Conservation (phyloP, 1,284 basidiomycete species). For the Ceratobasidium sp. region DNA sequence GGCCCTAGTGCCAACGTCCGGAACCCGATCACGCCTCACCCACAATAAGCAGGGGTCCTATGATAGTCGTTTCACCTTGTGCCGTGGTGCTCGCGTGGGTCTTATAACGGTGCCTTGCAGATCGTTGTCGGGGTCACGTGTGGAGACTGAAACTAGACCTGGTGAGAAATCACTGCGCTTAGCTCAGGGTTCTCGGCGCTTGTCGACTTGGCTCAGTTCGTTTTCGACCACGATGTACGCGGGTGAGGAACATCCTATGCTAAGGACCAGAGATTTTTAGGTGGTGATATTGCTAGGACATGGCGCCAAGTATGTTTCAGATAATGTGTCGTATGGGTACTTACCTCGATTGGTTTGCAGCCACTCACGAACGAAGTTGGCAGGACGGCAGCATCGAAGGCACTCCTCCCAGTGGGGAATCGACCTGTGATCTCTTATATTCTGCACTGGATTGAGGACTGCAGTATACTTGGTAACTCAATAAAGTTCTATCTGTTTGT, state of each 20-base stretch:
- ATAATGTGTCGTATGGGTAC: slow-evolving; percentile 29
- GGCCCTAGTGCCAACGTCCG: too few species aligned
- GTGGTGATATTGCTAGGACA: slow-evolving; percentile 87
- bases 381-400: slow-evolving; percentile 82
- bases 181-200: not conserved
- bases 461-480: slow-evolving; percentile 79
- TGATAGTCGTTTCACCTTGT: not conserved
- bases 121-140: not conserved
- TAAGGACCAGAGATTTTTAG: slow-evolving; percentile 69
- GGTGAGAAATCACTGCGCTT: not conserved
- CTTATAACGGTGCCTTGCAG: slow-evolving; percentile 17
- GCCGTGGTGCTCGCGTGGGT: not conserved
- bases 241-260: slow-evolving; percentile 20
- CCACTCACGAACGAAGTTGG: slow-evolving; percentile 76
- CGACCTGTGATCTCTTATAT: slow-evolving; percentile 87
- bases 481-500: slow-evolving; percentile 41
- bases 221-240: slow-evolving; percentile 19
- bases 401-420: slow-evolving; percentile 87
- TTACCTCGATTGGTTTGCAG: slow-evolving; percentile 61
- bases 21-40: too few species aligned
- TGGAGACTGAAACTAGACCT: not conserved
- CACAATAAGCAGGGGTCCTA: too few species aligned
- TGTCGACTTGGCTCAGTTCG: slow-evolving; percentile 8
- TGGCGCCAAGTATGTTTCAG: slow-evolving; percentile 75
- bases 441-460: slow-evolving; percentile 86